Conservation (phyloP, 2,329 filamentous ascomycete species). For the Penicillium nordicum region DNA sequence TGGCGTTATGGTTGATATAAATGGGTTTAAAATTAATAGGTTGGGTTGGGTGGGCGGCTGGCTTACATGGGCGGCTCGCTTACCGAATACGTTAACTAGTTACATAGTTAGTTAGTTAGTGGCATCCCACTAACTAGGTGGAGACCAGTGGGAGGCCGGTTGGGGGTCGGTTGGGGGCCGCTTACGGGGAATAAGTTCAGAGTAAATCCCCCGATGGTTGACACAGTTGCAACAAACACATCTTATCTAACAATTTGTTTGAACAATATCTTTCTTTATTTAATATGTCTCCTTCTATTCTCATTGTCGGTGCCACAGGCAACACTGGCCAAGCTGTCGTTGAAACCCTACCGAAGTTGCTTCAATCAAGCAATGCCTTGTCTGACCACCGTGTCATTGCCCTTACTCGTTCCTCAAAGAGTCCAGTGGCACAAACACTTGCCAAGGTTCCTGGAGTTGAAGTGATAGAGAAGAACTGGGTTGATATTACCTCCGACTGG, state of each 20-base stretch:
- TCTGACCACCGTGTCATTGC: conserved; percentile 28
- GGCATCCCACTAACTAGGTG: no score
- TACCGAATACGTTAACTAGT: no score
- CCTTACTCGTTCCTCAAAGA: conserved; percentile 30
- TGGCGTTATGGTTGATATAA: no score
- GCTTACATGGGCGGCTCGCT: no score
- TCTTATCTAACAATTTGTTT: background rate
- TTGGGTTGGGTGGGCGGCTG: no score
- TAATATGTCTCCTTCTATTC: conserved; percentile 35
- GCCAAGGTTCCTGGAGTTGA: conserved; percentile 35
- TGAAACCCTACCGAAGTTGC: conserved; percentile 25
- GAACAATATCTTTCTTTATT: background rate
- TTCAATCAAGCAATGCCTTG: conserved; percentile 17
- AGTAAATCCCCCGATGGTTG: background rate
- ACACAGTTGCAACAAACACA: background rate
- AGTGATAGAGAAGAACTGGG: conserved; percentile 37
- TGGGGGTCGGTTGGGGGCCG: no score
- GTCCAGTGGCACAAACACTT: conserved; percentile 24
- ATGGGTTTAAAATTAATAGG: no score
- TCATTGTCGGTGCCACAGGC: conserved; percentile 40
- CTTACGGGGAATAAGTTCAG: background rate
- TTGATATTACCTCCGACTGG: conserved; percentile 41
- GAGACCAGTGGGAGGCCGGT: no score
- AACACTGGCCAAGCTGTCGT: conserved; percentile 36
- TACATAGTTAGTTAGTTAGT: no score